Percentiles rank a stretch among this genome's conserved stretches.
Evolutionary conservation across 345 rosid species (phyloP).

Genomic region (Gossypium mustelinum): DNA sequence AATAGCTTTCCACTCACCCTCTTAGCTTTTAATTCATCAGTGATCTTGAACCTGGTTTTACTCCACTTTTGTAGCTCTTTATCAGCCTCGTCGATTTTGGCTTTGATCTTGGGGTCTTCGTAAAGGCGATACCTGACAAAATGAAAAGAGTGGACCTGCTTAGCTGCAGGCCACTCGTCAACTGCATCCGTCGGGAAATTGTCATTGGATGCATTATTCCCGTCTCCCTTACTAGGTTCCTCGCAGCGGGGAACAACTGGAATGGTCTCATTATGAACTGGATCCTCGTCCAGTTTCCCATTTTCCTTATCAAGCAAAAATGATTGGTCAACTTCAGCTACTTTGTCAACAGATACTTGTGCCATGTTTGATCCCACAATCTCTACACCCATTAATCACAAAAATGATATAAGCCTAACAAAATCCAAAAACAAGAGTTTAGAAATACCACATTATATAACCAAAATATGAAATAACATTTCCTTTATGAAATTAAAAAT

Average conservation of each 20-base stretch:
- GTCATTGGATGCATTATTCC: slow-evolving; percentile 33
- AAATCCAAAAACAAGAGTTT: slow-evolving; percentile 12
- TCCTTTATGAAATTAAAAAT: background rate
- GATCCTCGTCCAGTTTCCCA: slow-evolving; percentile 45
- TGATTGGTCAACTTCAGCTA: slow-evolving; percentile 32
- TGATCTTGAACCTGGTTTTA: slow-evolving; percentile 34
- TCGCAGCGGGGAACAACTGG: slow-evolving; percentile 59
- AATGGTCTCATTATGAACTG: slow-evolving; percentile 34
- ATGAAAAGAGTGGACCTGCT: slow-evolving; percentile 60
- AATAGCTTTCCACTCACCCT: slow-evolving; percentile 44
- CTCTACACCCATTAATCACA: slow-evolving; percentile 69
- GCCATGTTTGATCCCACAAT: slow-evolving; percentile 70
- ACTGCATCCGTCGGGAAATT: slow-evolving; percentile 57
- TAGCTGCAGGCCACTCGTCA: slow-evolving; percentile 80
- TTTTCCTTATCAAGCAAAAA: slow-evolving; percentile 35
- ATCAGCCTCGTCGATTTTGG: slow-evolving; percentile 61
- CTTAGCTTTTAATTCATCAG: slow-evolving; percentile 46
- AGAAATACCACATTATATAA: background rate
- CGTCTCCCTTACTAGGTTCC: slow-evolving; percentile 42
- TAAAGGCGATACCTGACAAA: slow-evolving; percentile 47
- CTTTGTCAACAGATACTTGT: slow-evolving; percentile 46
- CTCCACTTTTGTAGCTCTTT: slow-evolving; percentile 49
- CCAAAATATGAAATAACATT: background rate
- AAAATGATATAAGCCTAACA: slow-evolving; percentile 16
- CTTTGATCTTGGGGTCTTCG: slow-evolving; percentile 60